Evolutionary conservation across 768 basidiomycete species (phyloP), one percentile per base, ranked within the genome.

Genomic region (Boletus patriciae): DNA sequence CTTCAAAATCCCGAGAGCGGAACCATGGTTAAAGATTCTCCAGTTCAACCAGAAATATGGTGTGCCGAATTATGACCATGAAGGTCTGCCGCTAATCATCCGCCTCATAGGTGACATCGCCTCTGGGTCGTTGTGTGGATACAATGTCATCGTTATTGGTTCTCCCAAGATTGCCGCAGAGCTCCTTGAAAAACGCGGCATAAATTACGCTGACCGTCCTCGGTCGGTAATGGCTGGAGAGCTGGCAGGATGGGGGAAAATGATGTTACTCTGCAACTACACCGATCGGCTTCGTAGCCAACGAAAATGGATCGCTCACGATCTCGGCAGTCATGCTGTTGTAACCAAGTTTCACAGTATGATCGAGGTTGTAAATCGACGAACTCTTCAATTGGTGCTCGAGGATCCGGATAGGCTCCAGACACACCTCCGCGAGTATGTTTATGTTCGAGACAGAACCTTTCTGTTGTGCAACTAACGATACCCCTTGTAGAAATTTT

Each of bases 161-260:
- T 75, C 79, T n/a, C 70, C 73, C 11, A 63, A 70, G 40, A 74
- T 73, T 6, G 71, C 76, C 16, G 60, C 64, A 16, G 80, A 81
- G 19, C 70, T 82, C 3, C 71, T 82, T 9, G 78, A 81, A 56
- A 80, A 75, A 55, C 70, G 77, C 34, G 69, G 77, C 27, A 60
- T 60, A 27, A 77, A 74, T 12, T 82, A 79, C 55, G 76, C 78
- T 10, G 61, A 62, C n/a, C 58, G 63, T 12, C 63, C 63, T 36
- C 58, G 44, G 31, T 62, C 58, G 6, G 46, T 64, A 1, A 63
- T 64, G 63, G 38, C 40, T 25, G 62, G 61, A 4, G 61, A 64
- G n/a, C 55, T 64, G 2, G 57, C 61, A 5, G 58, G 61, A 6
- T 63, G 63, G 61, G 53, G 52, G 3, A 62, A 62, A 27, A 47